Conservation (phyloP, 169 alveolate species). For the Cryptosporidium sp. region DNA sequence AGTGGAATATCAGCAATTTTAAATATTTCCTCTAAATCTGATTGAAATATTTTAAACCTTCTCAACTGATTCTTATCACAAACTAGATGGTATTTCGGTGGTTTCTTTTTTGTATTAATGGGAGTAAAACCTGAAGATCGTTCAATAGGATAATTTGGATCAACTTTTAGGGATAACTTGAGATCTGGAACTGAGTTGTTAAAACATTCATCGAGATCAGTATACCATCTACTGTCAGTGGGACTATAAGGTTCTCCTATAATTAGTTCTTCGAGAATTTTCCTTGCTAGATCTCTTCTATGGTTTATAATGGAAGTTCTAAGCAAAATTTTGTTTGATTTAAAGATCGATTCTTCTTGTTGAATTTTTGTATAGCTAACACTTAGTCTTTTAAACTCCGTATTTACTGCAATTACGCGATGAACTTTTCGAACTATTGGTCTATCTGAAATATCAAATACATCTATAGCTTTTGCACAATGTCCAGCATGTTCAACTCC, state of each 20-base stretch:
- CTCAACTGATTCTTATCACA: slow-evolving; percentile 52
- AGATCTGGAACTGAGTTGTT: slow-evolving; percentile 34
- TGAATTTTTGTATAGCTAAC: slow-evolving; percentile 14
- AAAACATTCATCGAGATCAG: slow-evolving; percentile 32
- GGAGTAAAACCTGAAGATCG: slow-evolving; percentile 23
- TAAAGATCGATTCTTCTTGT: slow-evolving; percentile 31
- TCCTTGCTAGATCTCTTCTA: slow-evolving; percentile 44
- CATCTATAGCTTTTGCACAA: slow-evolving; percentile 65
- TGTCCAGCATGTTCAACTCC: slow-evolving; percentile 44
- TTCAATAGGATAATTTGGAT: slow-evolving; percentile 36
- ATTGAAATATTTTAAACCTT: slow-evolving; percentile 47
- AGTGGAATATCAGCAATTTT: slow-evolving; percentile 19
- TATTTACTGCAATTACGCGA: slow-evolving; percentile 46
- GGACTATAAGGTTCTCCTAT: slow-evolving; percentile 36
- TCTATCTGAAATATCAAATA: slow-evolving; percentile 72
- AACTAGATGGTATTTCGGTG: slow-evolving; percentile 38
- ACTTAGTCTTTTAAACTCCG: slow-evolving; percentile 36
- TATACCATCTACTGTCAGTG: slow-evolving; percentile 49
- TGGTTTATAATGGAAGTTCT: slow-evolving; percentile 57
- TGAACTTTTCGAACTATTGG: slow-evolving; percentile 70
- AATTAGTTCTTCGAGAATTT: slow-evolving; percentile 11
- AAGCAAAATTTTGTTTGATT: slow-evolving; percentile 42
- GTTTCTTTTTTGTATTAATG: slow-evolving; percentile 15
- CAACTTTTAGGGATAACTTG: slow-evolving; percentile 9
- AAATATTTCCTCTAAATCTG: slow-evolving; percentile 30